phyloP scores from a whole-genome alignment of 108 stramenopile genomes.

The Nitzschia sp. region DNA sequence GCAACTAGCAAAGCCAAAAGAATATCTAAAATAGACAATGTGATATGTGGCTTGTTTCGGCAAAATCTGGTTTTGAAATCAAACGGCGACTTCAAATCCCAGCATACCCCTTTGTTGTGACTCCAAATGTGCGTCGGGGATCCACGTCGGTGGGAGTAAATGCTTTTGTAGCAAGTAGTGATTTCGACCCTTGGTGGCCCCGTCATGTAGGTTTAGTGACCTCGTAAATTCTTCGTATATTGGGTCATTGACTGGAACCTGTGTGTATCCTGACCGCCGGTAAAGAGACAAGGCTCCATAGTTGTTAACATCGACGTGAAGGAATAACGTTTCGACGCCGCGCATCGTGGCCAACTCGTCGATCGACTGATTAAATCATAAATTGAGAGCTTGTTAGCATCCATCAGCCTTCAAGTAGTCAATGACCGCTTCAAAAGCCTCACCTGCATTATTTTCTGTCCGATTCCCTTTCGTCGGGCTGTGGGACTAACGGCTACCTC shows the following conservation, averaged over 20 bases:
- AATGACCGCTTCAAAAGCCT: no score
- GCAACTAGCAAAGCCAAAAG: no score
- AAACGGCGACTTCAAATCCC: constrained; percentile 26
- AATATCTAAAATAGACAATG: no score
- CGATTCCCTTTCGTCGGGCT: constrained; percentile 71
- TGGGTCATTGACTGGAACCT: constrained; percentile 44
- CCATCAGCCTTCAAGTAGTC: no score
- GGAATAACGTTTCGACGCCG: constrained; percentile 71
- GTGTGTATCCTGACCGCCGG: constrained; percentile 59
- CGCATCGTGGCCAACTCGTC: constrained; percentile 70
- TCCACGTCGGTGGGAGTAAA: constrained; percentile 56
- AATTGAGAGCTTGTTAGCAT: no score
- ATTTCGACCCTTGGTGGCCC: constrained; percentile 68
- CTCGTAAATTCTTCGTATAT: constrained; percentile 80
- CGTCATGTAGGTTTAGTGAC: constrained; percentile 78
- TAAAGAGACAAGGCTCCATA: constrained; percentile 65
- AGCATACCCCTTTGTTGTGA: constrained; percentile 19
- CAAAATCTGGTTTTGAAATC: constrained; percentile 5
- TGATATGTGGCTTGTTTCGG: no score
- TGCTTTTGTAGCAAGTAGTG: constrained; percentile 72
- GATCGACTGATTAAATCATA: constrained; percentile 40
- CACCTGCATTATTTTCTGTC: constrained; percentile 50
- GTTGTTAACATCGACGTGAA: constrained; percentile 85
- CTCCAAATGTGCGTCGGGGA: constrained; percentile 18
- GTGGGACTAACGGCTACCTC: constrained; percentile 77